Evolutionary conservation across 208 protist genomes (phyloP).

Genomic region (Leishmania lainsoni): DNA sequence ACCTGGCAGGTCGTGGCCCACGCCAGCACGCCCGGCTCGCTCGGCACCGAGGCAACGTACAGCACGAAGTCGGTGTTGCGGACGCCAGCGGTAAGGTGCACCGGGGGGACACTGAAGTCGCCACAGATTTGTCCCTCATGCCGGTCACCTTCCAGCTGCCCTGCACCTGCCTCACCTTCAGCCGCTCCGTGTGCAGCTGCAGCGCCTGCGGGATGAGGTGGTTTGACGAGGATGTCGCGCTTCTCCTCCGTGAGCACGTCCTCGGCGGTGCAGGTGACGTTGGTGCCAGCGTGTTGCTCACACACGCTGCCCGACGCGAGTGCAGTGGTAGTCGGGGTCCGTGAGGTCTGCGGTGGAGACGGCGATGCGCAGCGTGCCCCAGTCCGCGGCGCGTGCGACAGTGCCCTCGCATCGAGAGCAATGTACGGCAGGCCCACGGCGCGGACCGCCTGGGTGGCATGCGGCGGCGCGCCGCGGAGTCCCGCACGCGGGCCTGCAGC

Average conservation of each 20-base stretch:
- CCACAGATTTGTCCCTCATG: conserved; percentile 17
- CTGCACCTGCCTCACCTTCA: conserved; percentile 37
- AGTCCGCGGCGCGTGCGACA: too few species aligned
- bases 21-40: conserved; percentile 16
- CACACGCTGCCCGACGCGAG: conserved; percentile 12
- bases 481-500: too few species aligned
- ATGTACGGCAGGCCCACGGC: too few species aligned
- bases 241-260: too few species aligned
- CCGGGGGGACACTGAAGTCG: conserved; percentile 8
- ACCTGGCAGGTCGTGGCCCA: conserved; percentile 56
- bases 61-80: conserved; percentile 59
- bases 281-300: conserved; percentile 25
- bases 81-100: conserved; percentile 43
- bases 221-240: too few species aligned
- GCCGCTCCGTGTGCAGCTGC: conserved; percentile 5
- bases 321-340: conserved; percentile 44
- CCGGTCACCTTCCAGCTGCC: conserved; percentile 13
- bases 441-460: too few species aligned
- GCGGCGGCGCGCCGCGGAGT: too few species aligned
- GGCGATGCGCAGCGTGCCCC: too few species aligned
- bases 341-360: conserved; percentile 39
- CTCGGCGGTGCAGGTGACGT: too few species aligned
- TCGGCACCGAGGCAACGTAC: conserved; percentile 58
- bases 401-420: too few species aligned
- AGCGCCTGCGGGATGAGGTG: too few species aligned